Evolutionary conservation across 2,329 filamentous ascomycete genomes (phyloP), one percentile per base, ranked within the genome.

Genomic region (Aspergillus cejpii): DNA sequence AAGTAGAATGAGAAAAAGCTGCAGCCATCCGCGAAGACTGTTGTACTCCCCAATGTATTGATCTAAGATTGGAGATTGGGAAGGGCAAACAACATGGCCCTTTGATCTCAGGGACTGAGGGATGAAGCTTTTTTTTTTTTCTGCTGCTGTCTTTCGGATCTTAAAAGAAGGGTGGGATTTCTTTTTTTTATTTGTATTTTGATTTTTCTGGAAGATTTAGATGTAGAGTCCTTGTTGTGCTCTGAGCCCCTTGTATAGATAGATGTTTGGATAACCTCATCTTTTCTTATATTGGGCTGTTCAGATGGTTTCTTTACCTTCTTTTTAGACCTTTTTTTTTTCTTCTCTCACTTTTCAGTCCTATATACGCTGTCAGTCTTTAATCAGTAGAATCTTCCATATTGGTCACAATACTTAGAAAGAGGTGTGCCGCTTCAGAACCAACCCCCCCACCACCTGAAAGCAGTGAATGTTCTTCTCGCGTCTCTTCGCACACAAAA

Each of bases 11-110:
- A 45, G 44, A 39, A 39, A 29, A 43, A 39, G 45, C 51, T 58
- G 56, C 56, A 57, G 54, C 44, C 51, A 52, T 51, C 56, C 56
- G 54, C 41, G 39, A 7, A n/a, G 43, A 49, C 41, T 48, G 55
- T 56, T 50, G 54, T 55, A 55, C 54, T 52, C 17, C 19, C 47
- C 48, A 56, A 50, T 45, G 47, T 45, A n/a, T n/a, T n/a, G n/a
- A n/a, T n/a, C n/a, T n/a, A n/a, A n/a, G 40, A 50, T 53, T 41
- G 28, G 21, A 17, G 41, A 19, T 40, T 24, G 33, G 17, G 31
- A 15, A n/a, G 17, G 17, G 17, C 31, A 34, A 5, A 5, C 31
- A 24, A 24, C 8, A 2, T 34, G 15, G 1, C 17, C 31, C 39
- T 33, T 26, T 34, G 42, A 17, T 41, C 31, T 36, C 24, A 33